Conservation (phyloP, 352 stramenopile genomes). For the Peronospora belbahrii region DNA sequence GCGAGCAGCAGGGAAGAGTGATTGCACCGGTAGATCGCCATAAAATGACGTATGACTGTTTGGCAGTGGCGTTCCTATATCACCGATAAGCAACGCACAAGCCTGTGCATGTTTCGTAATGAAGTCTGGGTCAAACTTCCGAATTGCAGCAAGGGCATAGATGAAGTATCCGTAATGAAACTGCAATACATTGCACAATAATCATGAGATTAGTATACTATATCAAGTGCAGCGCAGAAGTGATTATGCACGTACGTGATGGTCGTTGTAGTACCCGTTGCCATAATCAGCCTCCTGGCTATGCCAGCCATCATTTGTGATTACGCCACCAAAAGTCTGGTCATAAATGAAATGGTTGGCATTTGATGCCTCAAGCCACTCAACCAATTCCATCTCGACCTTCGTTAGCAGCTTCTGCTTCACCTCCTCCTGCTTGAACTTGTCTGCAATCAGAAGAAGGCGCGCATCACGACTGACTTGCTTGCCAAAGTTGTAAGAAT, state of each 20-base stretch:
- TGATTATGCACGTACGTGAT: constrained; percentile 39
- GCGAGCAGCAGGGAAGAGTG: constrained; percentile 80
- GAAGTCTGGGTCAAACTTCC: constrained; percentile 70
- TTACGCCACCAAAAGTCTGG: constrained; percentile 86
- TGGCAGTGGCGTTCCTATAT: constrained; percentile 59
- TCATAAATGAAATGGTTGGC: constrained; percentile 86
- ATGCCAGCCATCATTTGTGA: constrained; percentile 79
- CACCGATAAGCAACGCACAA: constrained; percentile 49
- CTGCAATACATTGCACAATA: constrained; percentile 27
- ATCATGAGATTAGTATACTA: constrained; percentile 3
- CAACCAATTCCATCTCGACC: constrained; percentile 43
- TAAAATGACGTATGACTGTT: constrained; percentile 43
- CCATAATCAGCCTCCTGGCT: constrained; percentile 65
- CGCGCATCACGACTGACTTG: constrained; percentile 64
- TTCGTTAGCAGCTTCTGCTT: constrained; percentile 42
- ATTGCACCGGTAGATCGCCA: constrained; percentile 34
- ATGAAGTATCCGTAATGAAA: constrained; percentile 94
- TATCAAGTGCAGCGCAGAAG: neutral
- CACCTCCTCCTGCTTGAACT: constrained; percentile 46
- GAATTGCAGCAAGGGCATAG: constrained; percentile 73
- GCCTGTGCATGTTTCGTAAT: constrained; percentile 46
- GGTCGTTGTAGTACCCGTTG: constrained; percentile 87
- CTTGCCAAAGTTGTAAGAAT: constrained; percentile 81
- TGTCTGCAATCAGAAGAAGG: constrained; percentile 69
- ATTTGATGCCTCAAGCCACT: constrained; percentile 63